Percentiles rank a stretch among this genome's conserved stretches.
phyloP scores from a whole-genome alignment of 2,329 filamentous ascomycete genomes.

The Diplodia corticola region DNA sequence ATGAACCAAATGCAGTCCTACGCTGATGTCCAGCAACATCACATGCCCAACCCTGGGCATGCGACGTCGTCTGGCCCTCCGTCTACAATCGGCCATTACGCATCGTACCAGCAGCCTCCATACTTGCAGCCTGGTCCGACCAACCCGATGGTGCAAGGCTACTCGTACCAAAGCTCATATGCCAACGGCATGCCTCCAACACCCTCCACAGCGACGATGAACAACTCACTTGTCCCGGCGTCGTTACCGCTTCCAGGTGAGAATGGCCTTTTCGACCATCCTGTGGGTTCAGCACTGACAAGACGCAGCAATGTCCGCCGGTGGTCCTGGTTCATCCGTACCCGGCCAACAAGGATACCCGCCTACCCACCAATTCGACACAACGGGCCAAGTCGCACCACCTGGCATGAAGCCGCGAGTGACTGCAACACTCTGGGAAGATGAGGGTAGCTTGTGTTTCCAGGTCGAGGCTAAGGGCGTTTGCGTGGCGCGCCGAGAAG shows the following conservation, averaged over 20 bases:
- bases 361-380: constrained; percentile 66
- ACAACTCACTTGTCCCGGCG: constrained; percentile 64
- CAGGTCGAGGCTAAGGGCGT: constrained; percentile 96
- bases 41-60: constrained; percentile 77
- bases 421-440: constrained; percentile 96
- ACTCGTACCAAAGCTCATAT: constrained; percentile 73
- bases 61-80: constrained; percentile 76
- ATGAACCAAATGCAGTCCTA: constrained; percentile 86
- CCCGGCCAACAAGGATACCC: constrained; percentile 44
- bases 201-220: constrained; percentile 71
- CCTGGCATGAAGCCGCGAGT: constrained; percentile 95
- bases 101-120: constrained; percentile 72
- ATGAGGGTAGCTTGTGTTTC: constrained; percentile 95
- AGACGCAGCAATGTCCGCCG: constrained; percentile 25
- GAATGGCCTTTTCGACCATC: constrained; percentile 21
- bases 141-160: constrained; percentile 60
- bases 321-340: constrained; percentile 27
- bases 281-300: not conserved
- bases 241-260: constrained; percentile 64
- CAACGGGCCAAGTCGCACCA: constrained; percentile 88
- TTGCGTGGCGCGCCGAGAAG: constrained; percentile 91
- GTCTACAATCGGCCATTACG: constrained; percentile 71
- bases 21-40: constrained; percentile 77
- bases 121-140: constrained; percentile 71
- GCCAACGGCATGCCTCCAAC: constrained; percentile 77